Conservation (phyloP, 2,329 filamentous ascomycete species). For the Scytalidium sp. region DNA sequence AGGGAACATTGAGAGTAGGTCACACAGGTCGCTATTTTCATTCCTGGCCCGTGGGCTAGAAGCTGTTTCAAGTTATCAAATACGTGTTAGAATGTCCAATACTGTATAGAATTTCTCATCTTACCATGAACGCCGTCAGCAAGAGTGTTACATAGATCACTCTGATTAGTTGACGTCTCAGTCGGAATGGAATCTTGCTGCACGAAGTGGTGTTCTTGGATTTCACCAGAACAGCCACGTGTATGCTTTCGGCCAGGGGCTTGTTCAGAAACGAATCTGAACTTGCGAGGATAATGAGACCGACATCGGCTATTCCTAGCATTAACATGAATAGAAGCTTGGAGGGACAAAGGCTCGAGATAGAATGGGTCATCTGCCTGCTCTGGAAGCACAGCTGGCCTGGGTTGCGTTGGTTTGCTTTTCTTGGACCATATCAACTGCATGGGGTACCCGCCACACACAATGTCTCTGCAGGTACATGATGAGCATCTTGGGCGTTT, state of each 20-base stretch:
- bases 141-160: neutral
- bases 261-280: constrained; percentile 1
- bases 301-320: neutral
- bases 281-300: neutral
- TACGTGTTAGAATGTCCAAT: neutral
- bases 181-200: neutral
- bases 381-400: neutral
- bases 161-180: neutral
- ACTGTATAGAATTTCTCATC: neutral
- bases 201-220: neutral
- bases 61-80: neutral
- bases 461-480: neutral
- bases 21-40: neutral
- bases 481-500: constrained; percentile 1
- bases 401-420: neutral
- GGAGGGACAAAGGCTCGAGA: neutral
- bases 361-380: neutral
- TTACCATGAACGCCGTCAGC: neutral
- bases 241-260: neutral
- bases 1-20: neutral
- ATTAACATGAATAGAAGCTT: neutral
- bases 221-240: neutral
- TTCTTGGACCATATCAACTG: neutral
- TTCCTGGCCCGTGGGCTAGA: neutral
- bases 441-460: constrained; percentile 1